Base-by-base conservation (phyloP, 2,329 filamentous ascomycete genomes). In the Trichoderma oligosporum region DNA sequence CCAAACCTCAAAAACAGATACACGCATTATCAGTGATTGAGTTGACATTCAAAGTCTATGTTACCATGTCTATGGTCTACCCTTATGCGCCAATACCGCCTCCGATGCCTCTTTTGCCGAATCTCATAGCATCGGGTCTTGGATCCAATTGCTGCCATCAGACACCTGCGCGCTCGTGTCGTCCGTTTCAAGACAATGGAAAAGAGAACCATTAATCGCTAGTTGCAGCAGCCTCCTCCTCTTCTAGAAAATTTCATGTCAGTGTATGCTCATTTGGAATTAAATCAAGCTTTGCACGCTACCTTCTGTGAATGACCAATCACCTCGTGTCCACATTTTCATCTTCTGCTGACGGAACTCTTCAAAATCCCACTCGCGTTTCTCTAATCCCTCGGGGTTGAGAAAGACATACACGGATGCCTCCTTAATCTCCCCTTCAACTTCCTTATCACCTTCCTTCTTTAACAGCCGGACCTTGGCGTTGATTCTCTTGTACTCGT, bases 281-380 rank as follows among this genome's bases (percentile, higher is more conserved):
- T 16, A 36, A 14, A 25, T n/a, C n/a, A n/a, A 18, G 12, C 7
- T 45, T 22, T 22, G n/a, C 7, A 9, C 35, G 4, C 66, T 52
- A 75, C 76, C 73, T 24, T 76, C 59, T 73, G 53, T 22, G 60
- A 78, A 78, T 8, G 70, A 68, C 62, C 76, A 77, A 49, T 77
- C 77, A 27, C 74, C 76, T n/a, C 80, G 71, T 4, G 79, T 78
- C 82, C 81, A 85, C 3, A 67, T 57, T 56, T 69, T 69, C 74
- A 84, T 74, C 76, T 91, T 96, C 61, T 94, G 86, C 65, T 79
- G 78, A 60, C 87, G 83, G 69, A 97, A 97, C 61, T 88, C 84
- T 46, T 86, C 84, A 74, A 91, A 94, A 70, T 96, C 89, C 93
- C 93, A 97, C 70, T 96, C 91, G 20, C 76, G 72, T 29, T 82